These are phyloP conservation scores for Plasmodium inui DNA, from an alignment of 169 alveolate species.

Conservation along the genomic window DNA sequence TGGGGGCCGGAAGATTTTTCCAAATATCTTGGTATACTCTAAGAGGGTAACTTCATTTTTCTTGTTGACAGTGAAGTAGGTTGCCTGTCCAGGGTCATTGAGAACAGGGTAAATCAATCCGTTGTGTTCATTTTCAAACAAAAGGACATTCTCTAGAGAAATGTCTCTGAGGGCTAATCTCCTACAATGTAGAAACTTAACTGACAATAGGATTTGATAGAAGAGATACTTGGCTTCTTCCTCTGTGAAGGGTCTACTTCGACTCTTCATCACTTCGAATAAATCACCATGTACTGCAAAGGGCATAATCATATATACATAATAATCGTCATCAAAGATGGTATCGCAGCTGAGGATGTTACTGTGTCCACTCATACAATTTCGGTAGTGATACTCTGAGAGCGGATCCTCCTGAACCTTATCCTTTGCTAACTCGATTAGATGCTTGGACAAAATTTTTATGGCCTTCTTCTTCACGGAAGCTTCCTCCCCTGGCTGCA, in stretches of 20 bases:
- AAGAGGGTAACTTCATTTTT: constrained; percentile 37
- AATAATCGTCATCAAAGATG: constrained; percentile 46
- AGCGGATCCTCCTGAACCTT: constrained; percentile 64
- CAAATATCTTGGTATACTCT: constrained; percentile 77
- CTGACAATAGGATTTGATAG: constrained; percentile 75
- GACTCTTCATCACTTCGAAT: constrained; percentile 79
- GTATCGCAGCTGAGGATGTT: constrained; percentile 47
- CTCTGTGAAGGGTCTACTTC: constrained; percentile 76
- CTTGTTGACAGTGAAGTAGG: constrained; percentile 39
- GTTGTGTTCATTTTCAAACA: constrained; percentile 79
- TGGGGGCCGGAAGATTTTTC: constrained; percentile 87
- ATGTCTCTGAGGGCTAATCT: constrained; percentile 78
- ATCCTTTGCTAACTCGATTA: constrained; percentile 55
- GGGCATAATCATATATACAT: constrained; percentile 77
- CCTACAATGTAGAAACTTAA: constrained; percentile 73
- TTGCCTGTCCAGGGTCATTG: constrained; percentile 88
- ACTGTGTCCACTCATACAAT: constrained; percentile 73
- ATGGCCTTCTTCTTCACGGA: constrained; percentile 36
- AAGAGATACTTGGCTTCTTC: constrained; percentile 80
- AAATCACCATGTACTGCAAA: constrained; percentile 81
- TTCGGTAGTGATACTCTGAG: constrained; percentile 59
- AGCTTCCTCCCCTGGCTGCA: not conserved
- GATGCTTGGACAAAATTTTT: constrained; percentile 52
- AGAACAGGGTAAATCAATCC: constrained; percentile 80
- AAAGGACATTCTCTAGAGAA: constrained; percentile 83